Base-by-base conservation (phyloP, 257 asterid species). In the Verbena officinalis region DNA sequence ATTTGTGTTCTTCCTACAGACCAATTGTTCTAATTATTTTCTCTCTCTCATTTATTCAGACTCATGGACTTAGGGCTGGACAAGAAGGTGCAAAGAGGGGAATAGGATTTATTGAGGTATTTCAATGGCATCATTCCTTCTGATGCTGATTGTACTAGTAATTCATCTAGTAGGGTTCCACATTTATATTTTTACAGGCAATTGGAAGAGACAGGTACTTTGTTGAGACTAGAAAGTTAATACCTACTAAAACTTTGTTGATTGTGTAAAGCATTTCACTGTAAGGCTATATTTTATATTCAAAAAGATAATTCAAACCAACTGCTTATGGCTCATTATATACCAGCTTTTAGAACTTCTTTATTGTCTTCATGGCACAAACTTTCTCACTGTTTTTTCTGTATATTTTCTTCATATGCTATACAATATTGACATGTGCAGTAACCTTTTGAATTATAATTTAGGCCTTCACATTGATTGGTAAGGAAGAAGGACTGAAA, bases 21-120 rank as follows among this genome's bases (percentile, higher is more conserved):
- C 44, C 11, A 7, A 12, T 38, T 12, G 24, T 38, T 9, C 50
- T 27, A 31, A 16, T 48, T 16, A 45, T 2, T 44, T 21, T 64
- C 16, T 54, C 43, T 17, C 27, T 27, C 42, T 64, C 20, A 17
- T 65, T 31, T 55, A 56, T 78, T 77, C 78, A 93, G 99, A 94
- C 97, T 45, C 97, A 94, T 59, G 99, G 99, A 63, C 74, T 90
- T 44, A 77, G 97, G 79, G 95, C 80, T 50, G 97, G 92, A 62
- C 83, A 88, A 80, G 92, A 61, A 72, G 81, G 80, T 64, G 82
- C 84, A 24, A 86, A 81, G 84, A 90, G 78, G 64, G 95, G 83
- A 22, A 83, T 94, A 1, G 88, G 89, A 73, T 88, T 94, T 78
- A 44, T 88, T 54, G 97, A 90, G 97, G 99, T 93, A 70, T 50